Evolutionary conservation across 2,329 filamentous ascomycete species (phyloP), one percentile per base, ranked within the genome.

Genomic region (Pseudocercospora macadamiae): DNA sequence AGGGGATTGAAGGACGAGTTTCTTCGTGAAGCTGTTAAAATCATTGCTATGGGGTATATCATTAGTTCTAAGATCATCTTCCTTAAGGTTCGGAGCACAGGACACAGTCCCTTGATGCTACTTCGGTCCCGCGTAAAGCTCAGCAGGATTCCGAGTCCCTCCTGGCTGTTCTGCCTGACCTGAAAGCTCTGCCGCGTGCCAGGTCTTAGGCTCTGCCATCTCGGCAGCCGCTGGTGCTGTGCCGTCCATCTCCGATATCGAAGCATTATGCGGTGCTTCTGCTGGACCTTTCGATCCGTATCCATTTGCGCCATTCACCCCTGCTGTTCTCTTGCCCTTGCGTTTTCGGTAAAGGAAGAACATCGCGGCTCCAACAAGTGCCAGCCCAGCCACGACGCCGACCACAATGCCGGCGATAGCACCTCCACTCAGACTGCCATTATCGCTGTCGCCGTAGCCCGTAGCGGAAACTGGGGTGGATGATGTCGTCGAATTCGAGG

Each of bases 371-470:
- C 12, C 49, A 5, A 60, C 12, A 16, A 60, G 19, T 26, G 53
- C 58, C 8, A 60, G 23, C 2, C 26, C 58, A n/a, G 44, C 25
- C 5, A 54, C 32, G 9, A 44, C 53, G 32, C 54, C 58, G 5
- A 60, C 45, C 6, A 57, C 58, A 16, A 57, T 54, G 0, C 58
- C 54, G 4, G 54, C 58, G 28, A 60, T 59, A 6, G 51, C 56
- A 8, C 56, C 56, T 42, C 42, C 42, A 36, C 56, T 54, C 3
- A 59, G 5, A 0, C 55, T 23, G n/a, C 10, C 34, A 12, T 12
- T 30, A 36, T 18, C 28, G 1, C 19, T 45, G 19, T 49, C 45
- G 2, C 51, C 34, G 8, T 10, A 12, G 12, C 9, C 4, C 8
- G 30, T n/a, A n/a, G n/a, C n/a, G n/a, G n/a, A n/a, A n/a, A n/a